Evolutionary conservation across 257 asterid genomes (phyloP).

Genomic region (Capsicum rhomboideum): DNA sequence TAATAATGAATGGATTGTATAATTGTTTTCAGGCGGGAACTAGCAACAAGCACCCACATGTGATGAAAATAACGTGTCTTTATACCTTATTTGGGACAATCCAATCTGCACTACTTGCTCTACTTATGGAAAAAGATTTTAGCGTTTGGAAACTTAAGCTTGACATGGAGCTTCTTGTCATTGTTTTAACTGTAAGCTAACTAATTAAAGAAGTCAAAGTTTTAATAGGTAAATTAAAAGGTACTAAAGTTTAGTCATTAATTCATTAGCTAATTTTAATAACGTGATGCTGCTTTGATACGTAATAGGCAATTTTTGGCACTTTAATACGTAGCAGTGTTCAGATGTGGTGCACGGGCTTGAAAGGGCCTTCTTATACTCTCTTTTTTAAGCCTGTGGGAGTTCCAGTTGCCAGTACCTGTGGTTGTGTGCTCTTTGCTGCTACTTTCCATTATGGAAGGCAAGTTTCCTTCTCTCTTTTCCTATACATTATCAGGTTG

Average conservation of each 20-base stretch:
- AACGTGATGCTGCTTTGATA: background rate
- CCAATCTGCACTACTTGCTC: conserved; percentile 41
- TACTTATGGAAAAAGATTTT: conserved; percentile 34
- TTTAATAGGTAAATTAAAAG: no score
- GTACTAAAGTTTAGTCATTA: background rate
- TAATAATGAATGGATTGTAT: background rate
- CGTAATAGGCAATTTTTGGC: conserved; percentile 47
- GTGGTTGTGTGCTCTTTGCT: conserved; percentile 49
- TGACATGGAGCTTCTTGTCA: conserved; percentile 42
- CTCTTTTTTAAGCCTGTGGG: conserved; percentile 70
- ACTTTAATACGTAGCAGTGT: conserved; percentile 46
- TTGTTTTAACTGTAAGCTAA: conserved; percentile 51
- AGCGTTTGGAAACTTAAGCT: conserved; percentile 47
- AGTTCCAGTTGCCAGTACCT: conserved; percentile 60
- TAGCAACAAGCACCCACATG: conserved; percentile 46
- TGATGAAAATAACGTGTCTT: conserved; percentile 47
- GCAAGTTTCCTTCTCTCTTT: background rate
- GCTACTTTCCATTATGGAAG: conserved; percentile 71
- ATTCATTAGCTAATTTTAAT: background rate
- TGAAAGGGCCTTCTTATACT: conserved; percentile 50
- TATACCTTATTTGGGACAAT: conserved; percentile 65
- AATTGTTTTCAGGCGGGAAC: conserved; percentile 23
- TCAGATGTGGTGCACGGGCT: conserved; percentile 50
- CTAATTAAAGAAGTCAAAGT: no score
- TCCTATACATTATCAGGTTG: background rate